A percentile compares a stretch with the other conserved stretches of the same genome.
phyloP scores from a whole-genome alignment of 352 stramenopile genomes.

The Achlya hypogyna region DNA sequence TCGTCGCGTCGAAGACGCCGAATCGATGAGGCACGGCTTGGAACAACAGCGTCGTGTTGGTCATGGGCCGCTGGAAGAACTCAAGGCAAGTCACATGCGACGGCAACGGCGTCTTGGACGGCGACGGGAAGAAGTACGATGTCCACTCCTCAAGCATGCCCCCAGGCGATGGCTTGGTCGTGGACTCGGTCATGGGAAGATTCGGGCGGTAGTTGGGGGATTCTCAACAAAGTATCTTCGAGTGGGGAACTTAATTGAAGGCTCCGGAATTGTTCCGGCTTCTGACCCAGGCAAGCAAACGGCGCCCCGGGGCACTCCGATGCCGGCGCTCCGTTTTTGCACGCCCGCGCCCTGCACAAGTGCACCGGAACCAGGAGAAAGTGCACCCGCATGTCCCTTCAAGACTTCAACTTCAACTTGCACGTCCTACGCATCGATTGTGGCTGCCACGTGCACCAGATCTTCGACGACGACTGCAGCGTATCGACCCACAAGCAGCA shows the following conservation, averaged over 20 bases:
- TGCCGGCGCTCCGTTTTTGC: no score
- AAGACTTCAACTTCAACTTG: conserved; percentile 10
- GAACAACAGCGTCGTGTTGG: conserved; percentile 3
- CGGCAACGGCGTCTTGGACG: conserved; percentile 36
- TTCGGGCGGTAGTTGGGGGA: not conserved
- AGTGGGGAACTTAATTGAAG: not conserved
- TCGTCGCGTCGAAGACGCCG: conserved; percentile 8
- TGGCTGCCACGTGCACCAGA: not conserved
- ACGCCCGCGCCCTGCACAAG: no score
- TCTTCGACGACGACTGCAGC: not conserved
- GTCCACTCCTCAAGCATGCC: conserved; percentile 14
- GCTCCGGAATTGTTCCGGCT: no score
- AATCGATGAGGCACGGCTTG: conserved; percentile 12
- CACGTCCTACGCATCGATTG: not conserved
- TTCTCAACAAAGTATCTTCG: conserved; percentile 12
- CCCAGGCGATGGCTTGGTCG: not conserved
- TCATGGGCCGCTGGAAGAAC: conserved; percentile 4
- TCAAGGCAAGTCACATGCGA: conserved; percentile 24
- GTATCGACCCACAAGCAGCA: not conserved
- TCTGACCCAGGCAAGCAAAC: no score
- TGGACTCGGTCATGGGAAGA: not conserved
- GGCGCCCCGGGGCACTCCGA: no score
- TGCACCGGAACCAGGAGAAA: not conserved
- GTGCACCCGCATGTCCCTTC: conserved; percentile 2
- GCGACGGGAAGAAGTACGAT: conserved; percentile 46